These are phyloP conservation scores for Diatrype stigma DNA, from an alignment of 2,329 filamentous ascomycete species.

Conservation along the genomic window DNA sequence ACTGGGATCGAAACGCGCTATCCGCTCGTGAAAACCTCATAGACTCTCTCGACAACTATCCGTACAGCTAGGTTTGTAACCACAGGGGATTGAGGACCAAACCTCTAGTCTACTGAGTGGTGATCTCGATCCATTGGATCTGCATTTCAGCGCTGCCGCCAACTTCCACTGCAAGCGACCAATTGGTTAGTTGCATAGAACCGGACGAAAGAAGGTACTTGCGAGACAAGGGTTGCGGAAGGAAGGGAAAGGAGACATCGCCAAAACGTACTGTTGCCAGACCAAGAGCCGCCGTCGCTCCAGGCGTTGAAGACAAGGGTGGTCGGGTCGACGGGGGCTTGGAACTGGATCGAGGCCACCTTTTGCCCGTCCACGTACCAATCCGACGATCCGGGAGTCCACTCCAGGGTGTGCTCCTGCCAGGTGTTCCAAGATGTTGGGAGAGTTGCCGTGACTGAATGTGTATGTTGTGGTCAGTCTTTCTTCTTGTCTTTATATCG, in stretches of 20 bases:
- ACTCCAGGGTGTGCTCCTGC: slow-evolving; percentile 49
- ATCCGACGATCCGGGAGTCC: slow-evolving; percentile 40
- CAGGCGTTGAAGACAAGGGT: slow-evolving; percentile 48
- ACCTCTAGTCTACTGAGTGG: background rate
- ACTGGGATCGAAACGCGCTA: too few relatives aligned
- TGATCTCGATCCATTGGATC: slow-evolving; percentile 47
- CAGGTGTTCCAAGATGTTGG: slow-evolving; percentile 39
- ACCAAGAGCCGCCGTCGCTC: slow-evolving; percentile 49
- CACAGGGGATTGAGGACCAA: background rate
- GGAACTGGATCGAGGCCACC: slow-evolving; percentile 42
- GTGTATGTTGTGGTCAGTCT: too few relatives aligned
- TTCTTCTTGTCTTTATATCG: too few relatives aligned
- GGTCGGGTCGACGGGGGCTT: slow-evolving; percentile 42
- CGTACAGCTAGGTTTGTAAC: background rate
- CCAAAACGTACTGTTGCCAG: slow-evolving; percentile 33
- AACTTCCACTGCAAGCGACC: slow-evolving; percentile 14
- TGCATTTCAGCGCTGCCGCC: slow-evolving; percentile 41
- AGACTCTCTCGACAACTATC: background rate
- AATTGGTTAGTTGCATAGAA: too few relatives aligned
- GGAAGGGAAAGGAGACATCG: background rate
- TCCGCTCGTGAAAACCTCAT: too few relatives aligned
- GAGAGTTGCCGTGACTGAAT: background rate
- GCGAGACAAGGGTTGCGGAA: background rate
- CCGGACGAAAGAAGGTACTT: background rate
- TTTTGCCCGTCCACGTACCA: slow-evolving; percentile 47